Evolutionary conservation across 2,329 filamentous ascomycete species (phyloP).

Genomic region (Exophiala calicioides): DNA sequence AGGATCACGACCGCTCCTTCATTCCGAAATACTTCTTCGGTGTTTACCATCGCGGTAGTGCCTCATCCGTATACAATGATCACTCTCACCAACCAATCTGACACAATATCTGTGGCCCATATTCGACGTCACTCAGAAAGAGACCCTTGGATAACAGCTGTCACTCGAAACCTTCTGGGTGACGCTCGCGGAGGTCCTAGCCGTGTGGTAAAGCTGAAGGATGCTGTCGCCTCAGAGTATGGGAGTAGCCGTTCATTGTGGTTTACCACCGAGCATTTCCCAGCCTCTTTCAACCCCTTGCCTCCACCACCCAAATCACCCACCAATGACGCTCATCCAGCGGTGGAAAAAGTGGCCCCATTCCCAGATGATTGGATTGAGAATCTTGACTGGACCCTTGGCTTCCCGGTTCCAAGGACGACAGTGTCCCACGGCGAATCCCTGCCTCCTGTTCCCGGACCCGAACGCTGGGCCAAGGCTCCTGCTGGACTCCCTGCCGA

Average conservation of each 20-base stretch:
- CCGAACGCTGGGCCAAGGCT: conserved; percentile 55
- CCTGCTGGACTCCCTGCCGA: conserved; percentile 41
- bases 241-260: conserved; percentile 70
- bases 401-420: conserved; percentile 70
- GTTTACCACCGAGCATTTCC: conserved; percentile 70
- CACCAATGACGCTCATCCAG: conserved; percentile 29
- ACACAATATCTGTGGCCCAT: conserved; percentile 63
- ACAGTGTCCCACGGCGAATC: conserved; percentile 55
- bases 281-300: conserved; percentile 35
- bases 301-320: conserved; percentile 34
- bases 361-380: conserved; percentile 53
- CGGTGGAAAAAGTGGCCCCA: conserved; percentile 28
- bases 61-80: conserved; percentile 88
- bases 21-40: conserved; percentile 69
- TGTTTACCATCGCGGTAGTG: conserved; percentile 83
- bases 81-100: conserved; percentile 63
- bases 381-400: conserved; percentile 88
- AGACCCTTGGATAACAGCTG: conserved; percentile 73
- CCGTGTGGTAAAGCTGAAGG: conserved; percentile 75
- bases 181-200: conserved; percentile 62
- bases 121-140: conserved; percentile 69
- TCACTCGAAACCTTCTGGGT: conserved; percentile 70
- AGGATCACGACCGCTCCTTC: conserved; percentile 65
- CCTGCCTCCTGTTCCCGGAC: conserved; percentile 59
- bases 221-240: conserved; percentile 71